These are phyloP conservation scores for Trichoderma citrinoviride DNA, from an alignment of 2,329 filamentous ascomycete species.

Conservation along the genomic window DNA sequence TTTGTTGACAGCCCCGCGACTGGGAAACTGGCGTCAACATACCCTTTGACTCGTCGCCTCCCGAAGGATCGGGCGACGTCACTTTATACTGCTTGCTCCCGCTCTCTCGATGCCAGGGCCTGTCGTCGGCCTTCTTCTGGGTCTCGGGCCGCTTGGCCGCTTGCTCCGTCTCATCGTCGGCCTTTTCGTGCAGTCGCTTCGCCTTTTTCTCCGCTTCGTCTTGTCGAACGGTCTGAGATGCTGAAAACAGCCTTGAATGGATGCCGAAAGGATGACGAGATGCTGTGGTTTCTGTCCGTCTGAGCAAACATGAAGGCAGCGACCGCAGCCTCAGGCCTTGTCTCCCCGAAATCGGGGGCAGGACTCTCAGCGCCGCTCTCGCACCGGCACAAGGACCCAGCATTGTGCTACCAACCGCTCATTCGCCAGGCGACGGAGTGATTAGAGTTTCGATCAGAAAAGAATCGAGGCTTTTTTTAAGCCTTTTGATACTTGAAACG, in stretches of 20 bases:
- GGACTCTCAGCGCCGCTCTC: conserved; percentile 3
- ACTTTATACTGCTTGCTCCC: conserved; percentile 43
- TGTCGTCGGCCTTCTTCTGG: conserved; percentile 56
- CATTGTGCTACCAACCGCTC: conserved; percentile 4
- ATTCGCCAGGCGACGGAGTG: not conserved
- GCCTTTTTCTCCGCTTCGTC: conserved; percentile 20
- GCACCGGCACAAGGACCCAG: not conserved
- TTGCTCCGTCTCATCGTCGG: conserved; percentile 26
- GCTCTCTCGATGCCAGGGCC: conserved; percentile 65
- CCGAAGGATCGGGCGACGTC: conserved; percentile 29
- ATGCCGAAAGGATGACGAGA: too few species aligned
- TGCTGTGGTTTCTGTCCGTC: not conserved
- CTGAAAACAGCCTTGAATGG: not conserved
- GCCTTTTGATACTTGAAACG: not conserved
- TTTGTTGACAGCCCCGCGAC: not conserved
- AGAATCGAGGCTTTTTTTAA: not conserved
- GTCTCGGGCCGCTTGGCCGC: conserved; percentile 31
- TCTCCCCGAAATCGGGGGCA: not conserved
- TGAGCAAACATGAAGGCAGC: not conserved
- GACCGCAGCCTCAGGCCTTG: not conserved
- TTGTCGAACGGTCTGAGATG: conserved; percentile 23
- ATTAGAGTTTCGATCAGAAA: not conserved
- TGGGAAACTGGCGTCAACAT: not conserved
- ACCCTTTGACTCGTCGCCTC: conserved; percentile 35
- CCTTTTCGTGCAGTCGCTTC: conserved; percentile 26